Conservation (phyloP, 2,329 filamentous ascomycete genomes). For the Aureobasidium sp. region DNA sequence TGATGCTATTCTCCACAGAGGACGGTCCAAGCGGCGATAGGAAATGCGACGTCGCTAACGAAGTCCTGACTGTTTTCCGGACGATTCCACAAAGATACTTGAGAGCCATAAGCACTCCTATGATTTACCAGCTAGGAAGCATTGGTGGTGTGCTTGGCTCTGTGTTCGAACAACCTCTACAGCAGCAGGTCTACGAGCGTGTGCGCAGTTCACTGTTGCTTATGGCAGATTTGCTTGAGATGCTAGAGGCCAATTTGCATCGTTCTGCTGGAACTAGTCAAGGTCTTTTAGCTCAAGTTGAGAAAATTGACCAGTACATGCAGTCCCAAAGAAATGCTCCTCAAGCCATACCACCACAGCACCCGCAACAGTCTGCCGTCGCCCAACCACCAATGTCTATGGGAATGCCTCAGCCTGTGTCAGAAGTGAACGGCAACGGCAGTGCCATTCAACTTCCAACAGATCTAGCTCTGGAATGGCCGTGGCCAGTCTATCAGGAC, state of each 20-base stretch:
- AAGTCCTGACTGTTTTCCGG: constrained; percentile 36
- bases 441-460: background rate
- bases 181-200: constrained; percentile 32
- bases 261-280: constrained; percentile 31
- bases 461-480: background rate
- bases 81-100: constrained; percentile 37
- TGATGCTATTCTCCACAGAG: constrained; percentile 30
- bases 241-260: constrained; percentile 35
- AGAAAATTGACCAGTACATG: constrained; percentile 39
- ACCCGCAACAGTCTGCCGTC: background rate
- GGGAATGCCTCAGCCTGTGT: background rate
- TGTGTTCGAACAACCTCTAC: constrained; percentile 36
- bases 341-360: background rate
- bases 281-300: constrained; percentile 32
- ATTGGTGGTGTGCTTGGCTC: constrained; percentile 42
- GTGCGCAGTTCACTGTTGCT: constrained; percentile 34
- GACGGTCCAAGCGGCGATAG: constrained; percentile 26
- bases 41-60: constrained; percentile 38
- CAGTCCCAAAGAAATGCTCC: constrained; percentile 24
- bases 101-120: constrained; percentile 40
- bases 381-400: background rate
- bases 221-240: constrained; percentile 39
- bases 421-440: background rate
- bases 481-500: constrained; percentile 3
- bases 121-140: constrained; percentile 42